Percentiles rank a stretch among this genome's conserved stretches.
phyloP scores from a whole-genome alignment of 2,329 filamentous ascomycete species.

The Gremmenia infestans region DNA sequence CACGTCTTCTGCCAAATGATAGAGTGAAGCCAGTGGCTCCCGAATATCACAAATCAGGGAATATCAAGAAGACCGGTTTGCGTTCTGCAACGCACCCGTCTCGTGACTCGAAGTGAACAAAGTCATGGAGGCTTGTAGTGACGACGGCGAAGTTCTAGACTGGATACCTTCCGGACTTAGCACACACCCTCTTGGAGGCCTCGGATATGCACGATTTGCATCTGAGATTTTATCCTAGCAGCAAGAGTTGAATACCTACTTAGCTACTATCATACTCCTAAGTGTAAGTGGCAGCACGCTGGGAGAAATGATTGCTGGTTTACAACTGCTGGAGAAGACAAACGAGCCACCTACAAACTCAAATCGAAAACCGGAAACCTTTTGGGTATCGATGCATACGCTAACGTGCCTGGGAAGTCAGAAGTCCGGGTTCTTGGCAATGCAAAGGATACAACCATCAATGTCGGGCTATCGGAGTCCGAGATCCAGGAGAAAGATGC shows the following conservation, averaged over 20 bases:
- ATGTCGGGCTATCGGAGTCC: background rate
- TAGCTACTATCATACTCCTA: background rate
- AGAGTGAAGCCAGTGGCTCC: background rate
- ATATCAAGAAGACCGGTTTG: background rate
- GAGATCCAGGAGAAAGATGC: slow-evolving; percentile 1
- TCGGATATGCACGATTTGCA: slow-evolving; percentile 3
- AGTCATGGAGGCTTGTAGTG: background rate
- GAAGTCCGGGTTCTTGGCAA: background rate
- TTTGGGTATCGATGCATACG: background rate
- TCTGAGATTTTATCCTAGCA: background rate
- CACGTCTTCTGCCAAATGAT: background rate
- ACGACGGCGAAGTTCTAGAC: background rate
- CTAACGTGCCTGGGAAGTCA: background rate
- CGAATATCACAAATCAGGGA: background rate
- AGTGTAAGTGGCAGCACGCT: background rate
- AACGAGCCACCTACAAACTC: background rate
- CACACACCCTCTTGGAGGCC: background rate
- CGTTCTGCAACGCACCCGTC: background rate
- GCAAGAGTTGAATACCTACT: background rate
- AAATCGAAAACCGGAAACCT: background rate
- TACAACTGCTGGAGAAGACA: background rate
- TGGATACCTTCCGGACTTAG: slow-evolving; percentile 3
- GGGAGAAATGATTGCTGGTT: background rate
- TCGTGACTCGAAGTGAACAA: background rate
- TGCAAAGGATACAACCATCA: background rate